Percentiles rank a stretch among this genome's conserved stretches.
These are phyloP conservation scores for Aspergillus mulundensis DNA, from an alignment of 495 filamentous ascomycete species.

Conservation along the genomic window DNA sequence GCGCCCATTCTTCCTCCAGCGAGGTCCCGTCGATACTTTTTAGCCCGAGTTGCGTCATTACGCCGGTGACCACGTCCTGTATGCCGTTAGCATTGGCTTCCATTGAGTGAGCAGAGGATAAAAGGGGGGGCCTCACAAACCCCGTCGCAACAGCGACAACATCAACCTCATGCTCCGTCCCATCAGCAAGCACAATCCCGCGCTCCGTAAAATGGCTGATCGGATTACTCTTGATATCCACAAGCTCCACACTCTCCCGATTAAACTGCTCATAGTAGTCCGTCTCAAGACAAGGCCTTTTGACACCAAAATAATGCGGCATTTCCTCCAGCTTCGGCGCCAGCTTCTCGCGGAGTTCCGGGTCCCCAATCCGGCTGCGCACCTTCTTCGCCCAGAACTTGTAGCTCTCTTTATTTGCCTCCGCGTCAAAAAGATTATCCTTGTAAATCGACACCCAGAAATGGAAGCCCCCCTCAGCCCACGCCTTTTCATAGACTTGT, in stretches of 20 bases:
- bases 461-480: conserved; percentile 46
- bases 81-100: no score
- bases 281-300: conserved; percentile 51
- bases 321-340: conserved; percentile 40
- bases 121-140: conserved; percentile 28
- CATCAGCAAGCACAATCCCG: conserved; percentile 41
- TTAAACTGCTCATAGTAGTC: conserved; percentile 59
- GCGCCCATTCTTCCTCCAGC: neutral
- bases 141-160: conserved; percentile 53
- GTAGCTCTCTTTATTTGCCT: conserved; percentile 49
- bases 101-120: neutral
- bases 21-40: neutral
- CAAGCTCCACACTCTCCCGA: conserved; percentile 47
- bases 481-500: conserved; percentile 43
- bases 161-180: conserved; percentile 44
- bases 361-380: conserved; percentile 47
- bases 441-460: conserved; percentile 49
- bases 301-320: conserved; percentile 51
- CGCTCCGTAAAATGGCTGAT: conserved; percentile 45
- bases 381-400: conserved; percentile 55
- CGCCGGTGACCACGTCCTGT: conserved; percentile 3
- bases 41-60: conserved; percentile 1
- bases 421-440: conserved; percentile 43
- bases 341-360: conserved; percentile 46
- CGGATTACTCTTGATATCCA: conserved; percentile 47